phyloP scores from a whole-genome alignment of 2,329 filamentous ascomycete genomes.

The Pseudogymnoascus sp. region DNA sequence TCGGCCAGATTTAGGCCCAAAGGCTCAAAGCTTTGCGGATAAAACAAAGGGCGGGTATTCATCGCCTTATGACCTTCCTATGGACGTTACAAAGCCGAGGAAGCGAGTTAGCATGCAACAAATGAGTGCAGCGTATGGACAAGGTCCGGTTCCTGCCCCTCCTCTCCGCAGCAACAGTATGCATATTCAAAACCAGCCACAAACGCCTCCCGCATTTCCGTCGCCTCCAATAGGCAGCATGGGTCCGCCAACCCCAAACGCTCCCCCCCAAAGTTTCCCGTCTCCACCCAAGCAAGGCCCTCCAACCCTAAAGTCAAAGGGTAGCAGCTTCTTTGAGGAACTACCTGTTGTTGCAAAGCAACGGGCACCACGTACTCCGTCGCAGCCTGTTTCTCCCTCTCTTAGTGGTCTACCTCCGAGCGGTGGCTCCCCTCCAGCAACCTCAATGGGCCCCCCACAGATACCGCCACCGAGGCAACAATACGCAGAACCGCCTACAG shows the following conservation, averaged over 20 bases:
- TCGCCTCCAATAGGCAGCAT: conserved; percentile 19
- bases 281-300: background rate
- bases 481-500: conserved; percentile 11
- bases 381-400: conserved; percentile 20
- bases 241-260: conserved; percentile 10
- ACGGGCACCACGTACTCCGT: conserved; percentile 43
- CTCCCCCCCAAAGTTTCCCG: background rate
- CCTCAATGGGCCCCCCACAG: conserved; percentile 14
- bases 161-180: conserved; percentile 27
- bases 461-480: conserved; percentile 16
- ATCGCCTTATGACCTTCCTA: conserved; percentile 90
- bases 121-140: conserved; percentile 23
- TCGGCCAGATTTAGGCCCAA: conserved; percentile 39
- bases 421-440: conserved; percentile 17
- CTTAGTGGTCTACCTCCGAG: conserved; percentile 18
- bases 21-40: conserved; percentile 77
- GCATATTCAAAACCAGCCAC: conserved; percentile 17
- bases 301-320: conserved; percentile 30
- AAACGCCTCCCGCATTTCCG: conserved; percentile 17
- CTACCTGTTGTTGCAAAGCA: conserved; percentile 57
- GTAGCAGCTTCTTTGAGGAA: conserved; percentile 67
- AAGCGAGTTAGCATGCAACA: conserved; percentile 53
- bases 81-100: conserved; percentile 70
- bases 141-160: conserved; percentile 14
- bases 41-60: conserved; percentile 87